These are phyloP conservation scores for Intubia oerlemansii DNA, from an alignment of 2,329 filamentous ascomycete species.

Conservation along the genomic window DNA sequence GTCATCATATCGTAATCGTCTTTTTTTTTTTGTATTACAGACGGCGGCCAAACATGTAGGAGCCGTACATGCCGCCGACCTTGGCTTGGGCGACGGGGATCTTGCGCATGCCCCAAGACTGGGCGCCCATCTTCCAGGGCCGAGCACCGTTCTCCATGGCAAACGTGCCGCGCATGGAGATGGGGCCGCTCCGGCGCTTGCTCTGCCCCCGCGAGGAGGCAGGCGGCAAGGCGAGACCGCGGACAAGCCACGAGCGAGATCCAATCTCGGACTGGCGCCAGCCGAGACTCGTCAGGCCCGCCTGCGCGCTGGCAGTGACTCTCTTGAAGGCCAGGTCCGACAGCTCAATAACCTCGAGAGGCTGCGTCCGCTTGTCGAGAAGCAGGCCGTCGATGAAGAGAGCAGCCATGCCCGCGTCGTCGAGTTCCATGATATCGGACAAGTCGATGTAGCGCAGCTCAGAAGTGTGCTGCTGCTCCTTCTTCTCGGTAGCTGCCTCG, in stretches of 20 bases:
- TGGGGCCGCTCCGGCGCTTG: conserved; percentile 19
- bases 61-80: conserved; percentile 83
- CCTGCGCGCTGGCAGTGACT: conserved; percentile 39
- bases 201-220: too few relatives aligned
- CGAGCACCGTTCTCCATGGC: conserved; percentile 24
- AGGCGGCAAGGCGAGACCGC: conserved; percentile 21
- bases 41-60: conserved; percentile 40
- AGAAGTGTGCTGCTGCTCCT: conserved; percentile 16
- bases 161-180: conserved; percentile 2
- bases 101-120: conserved; percentile 74
- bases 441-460: conserved; percentile 57
- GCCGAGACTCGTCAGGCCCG: conserved; percentile 36
- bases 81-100: conserved; percentile 81
- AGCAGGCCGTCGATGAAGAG: conserved; percentile 30
- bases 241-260: conserved; percentile 44
- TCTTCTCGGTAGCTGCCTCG: conserved; percentile 6
- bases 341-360: conserved; percentile 58
- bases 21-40: too few relatives aligned
- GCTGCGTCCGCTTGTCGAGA: conserved; percentile 36
- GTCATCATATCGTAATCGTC: conserved; percentile 2
- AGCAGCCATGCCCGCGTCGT: conserved; percentile 33
- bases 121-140: conserved; percentile 67
- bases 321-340: conserved; percentile 44
- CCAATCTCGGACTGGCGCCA: conserved; percentile 55
- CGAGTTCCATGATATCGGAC: conserved; percentile 45